These are phyloP conservation scores for Talaromyces piceae DNA, from an alignment of 2,329 filamentous ascomycete species.

Conservation along the genomic window DNA sequence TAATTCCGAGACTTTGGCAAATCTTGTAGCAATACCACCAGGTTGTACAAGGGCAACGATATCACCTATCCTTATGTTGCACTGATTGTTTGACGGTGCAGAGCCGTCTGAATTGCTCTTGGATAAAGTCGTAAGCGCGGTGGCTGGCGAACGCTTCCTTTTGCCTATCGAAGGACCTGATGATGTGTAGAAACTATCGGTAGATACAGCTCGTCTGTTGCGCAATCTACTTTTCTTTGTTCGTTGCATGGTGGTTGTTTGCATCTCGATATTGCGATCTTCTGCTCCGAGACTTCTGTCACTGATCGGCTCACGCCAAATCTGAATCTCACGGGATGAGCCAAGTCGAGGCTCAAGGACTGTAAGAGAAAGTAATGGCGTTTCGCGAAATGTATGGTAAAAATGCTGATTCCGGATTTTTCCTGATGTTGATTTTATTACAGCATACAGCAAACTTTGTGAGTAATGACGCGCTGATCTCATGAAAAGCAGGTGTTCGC, in stretches of 20 bases:
- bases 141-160: neutral
- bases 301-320: neutral
- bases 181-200: neutral
- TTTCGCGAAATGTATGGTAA: no score
- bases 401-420: no score
- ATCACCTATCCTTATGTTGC: neutral
- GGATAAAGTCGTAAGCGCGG: neutral
- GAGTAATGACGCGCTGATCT: no score
- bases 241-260: neutral
- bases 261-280: neutral
- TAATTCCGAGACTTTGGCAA: conserved; percentile 7
- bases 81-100: neutral
- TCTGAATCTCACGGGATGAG: no score
- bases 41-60: neutral
- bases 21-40: neutral
- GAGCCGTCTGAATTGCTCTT: neutral
- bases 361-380: neutral
- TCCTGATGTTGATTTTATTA: no score
- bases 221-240: neutral
- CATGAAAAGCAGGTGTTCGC: no score
- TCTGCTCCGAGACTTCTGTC: neutral
- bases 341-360: neutral
- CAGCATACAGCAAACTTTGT: no score
- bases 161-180: neutral
- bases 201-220: neutral